Evolutionary conservation across 1,284 basidiomycete genomes (phyloP), one percentile per base, ranked within the genome.

Genomic region (Papiliotrema fonsecae): DNA sequence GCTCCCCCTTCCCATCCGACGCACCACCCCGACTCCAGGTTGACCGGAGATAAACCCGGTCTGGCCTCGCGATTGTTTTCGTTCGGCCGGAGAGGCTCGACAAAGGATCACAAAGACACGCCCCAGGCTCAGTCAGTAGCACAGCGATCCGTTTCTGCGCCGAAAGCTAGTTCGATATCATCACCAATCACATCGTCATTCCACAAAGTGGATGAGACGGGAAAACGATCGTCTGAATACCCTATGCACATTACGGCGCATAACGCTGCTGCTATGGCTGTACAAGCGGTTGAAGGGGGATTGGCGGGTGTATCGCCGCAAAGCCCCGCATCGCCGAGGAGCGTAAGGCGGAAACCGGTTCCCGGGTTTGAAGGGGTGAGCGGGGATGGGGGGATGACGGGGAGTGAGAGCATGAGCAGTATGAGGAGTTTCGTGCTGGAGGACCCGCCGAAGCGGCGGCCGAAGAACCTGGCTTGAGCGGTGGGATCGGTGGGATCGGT

Each of bases 391-490:
- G 42, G 52, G 18, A 56, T 61, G 34, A 56, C 60, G 43, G 52
- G 39, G 31, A 61, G 57, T 50, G 46, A 55, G 50, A 58, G 55
- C 52, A 42, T 59, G 36, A 51, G 48, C 24, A 65, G 61, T 47
- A 52, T 67, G 50, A 55, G 59, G 14, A 63, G 60, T 34, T 64
- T 65, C 36, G 59, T 65, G 22, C 41, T 65, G 39, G 67, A 65
- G 34, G 65, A 65, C 41, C 55, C 62, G 4, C 62, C 64, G 2
- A 59, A 53, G 42, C 39, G 60, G 45, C 53, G 46, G 37, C 22
- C 25, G 25, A 52, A 49, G 41, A 45, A 39, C 38, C 21, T 34
- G 38, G 46, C n/a, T 18, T 47, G 31, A 35, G 46, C 13, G 39
- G 25, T 14, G 21, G 36, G 36, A 10, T 16, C 16, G 21, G 39